Evolutionary conservation across 257 asterid genomes (phyloP).

Genomic region (Nicotiana paniculata): DNA sequence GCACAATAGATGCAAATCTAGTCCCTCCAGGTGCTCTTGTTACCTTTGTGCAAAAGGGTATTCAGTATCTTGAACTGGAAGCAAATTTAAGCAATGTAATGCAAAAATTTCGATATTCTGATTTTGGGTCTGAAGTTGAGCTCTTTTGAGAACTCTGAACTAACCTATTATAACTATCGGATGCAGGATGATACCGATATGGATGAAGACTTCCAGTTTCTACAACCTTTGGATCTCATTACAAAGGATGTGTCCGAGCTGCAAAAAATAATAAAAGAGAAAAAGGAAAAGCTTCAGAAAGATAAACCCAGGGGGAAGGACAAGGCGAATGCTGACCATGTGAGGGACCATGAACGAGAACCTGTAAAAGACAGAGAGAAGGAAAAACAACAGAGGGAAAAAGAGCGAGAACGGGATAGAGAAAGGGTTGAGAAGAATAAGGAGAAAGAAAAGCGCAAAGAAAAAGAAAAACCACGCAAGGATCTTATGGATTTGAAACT

Average conservation of each 20-base stretch:
- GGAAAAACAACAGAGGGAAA: conserved; percentile 57
- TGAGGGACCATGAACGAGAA: conserved; percentile 44
- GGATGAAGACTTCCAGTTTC: conserved; percentile 78
- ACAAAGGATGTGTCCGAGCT: conserved; percentile 77
- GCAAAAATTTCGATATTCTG: conserved; percentile 14
- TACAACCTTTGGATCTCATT: conserved; percentile 83
- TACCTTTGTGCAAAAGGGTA: conserved; percentile 78
- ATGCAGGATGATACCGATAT: conserved; percentile 67
- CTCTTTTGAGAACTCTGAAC: conserved; percentile 14
- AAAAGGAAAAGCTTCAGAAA: conserved; percentile 49
- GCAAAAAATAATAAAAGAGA: conserved; percentile 65
- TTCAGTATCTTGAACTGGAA: conserved; percentile 82
- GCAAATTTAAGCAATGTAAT: conserved; percentile 61
- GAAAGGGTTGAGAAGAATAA: conserved; percentile 41
- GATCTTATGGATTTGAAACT: conserved; percentile 39
- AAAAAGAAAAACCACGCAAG: conserved; percentile 57
- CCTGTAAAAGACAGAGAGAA: conserved; percentile 30
- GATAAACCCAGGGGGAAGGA: conserved; percentile 57
- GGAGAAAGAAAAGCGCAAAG: conserved; percentile 47
- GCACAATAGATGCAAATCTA: conserved; percentile 64
- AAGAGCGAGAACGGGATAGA: conserved; percentile 41
- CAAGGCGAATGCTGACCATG: conserved; percentile 40
- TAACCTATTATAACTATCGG: conserved; percentile 25
- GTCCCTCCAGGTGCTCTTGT: conserved; percentile 90
- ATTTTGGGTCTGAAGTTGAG: conserved; percentile 17